A percentile compares a stretch with the other conserved stretches of the same genome.
phyloP scores from a whole-genome alignment of 2,329 filamentous ascomycete species.

The Aspergillus calidoustus region DNA sequence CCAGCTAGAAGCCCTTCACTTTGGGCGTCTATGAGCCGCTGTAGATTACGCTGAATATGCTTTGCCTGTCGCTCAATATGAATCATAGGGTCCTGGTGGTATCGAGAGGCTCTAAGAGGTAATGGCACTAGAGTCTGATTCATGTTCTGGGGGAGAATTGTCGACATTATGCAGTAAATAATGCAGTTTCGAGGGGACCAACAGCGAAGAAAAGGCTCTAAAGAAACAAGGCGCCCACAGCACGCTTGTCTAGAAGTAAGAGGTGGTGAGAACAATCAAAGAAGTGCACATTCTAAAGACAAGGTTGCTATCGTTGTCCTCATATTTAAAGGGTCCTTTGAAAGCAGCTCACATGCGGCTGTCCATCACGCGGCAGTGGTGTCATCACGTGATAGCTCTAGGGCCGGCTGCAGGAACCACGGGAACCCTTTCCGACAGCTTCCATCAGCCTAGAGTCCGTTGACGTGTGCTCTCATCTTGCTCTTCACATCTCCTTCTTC shows the following conservation, averaged over 20 bases:
- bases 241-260: not conserved
- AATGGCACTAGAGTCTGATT: slow-evolving; percentile 33
- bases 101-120: slow-evolving; percentile 34
- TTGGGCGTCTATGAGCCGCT: slow-evolving; percentile 64
- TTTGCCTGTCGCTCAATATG: slow-evolving; percentile 57
- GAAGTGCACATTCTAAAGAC: not conserved
- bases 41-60: slow-evolving; percentile 61
- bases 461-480: slow-evolving; percentile 38
- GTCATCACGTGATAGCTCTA: slow-evolving; percentile 30
- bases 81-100: slow-evolving; percentile 51
- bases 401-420: slow-evolving; percentile 34
- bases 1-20: slow-evolving; percentile 60
- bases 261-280: not conserved
- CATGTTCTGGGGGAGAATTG: slow-evolving; percentile 30
- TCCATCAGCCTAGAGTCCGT: slow-evolving; percentile 28
- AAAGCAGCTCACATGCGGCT: slow-evolving; percentile 20
- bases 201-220: not conserved
- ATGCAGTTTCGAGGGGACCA: not conserved
- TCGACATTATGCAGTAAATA: slow-evolving; percentile 35
- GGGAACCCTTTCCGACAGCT: slow-evolving; percentile 33
- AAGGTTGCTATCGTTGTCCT: not conserved
- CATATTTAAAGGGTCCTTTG: not conserved
- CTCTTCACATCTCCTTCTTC: slow-evolving; percentile 9
- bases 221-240: not conserved
- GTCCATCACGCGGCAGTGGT: slow-evolving; percentile 9